Evolutionary conservation across 1,284 basidiomycete species (phyloP).

Genomic region (Irpex sp.): DNA sequence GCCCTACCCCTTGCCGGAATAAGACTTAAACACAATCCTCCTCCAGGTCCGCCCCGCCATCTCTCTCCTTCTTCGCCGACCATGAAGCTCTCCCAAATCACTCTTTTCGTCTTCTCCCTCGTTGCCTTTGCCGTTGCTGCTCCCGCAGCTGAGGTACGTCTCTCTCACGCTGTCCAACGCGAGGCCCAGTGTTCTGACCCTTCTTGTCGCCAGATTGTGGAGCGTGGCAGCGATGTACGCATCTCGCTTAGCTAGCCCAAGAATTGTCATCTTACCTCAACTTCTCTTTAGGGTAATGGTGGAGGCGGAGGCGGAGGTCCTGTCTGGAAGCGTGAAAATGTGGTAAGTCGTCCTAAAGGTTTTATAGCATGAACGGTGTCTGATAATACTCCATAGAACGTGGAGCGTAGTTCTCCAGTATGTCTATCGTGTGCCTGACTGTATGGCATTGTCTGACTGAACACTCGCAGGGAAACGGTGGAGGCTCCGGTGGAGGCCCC

Average conservation of each 20-base stretch:
- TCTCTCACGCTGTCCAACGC: not conserved
- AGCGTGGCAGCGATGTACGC: not conserved
- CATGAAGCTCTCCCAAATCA: constrained; percentile 23
- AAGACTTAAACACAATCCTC: constrained; percentile 3
- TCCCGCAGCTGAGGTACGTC: constrained; percentile 4
- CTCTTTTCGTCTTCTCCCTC: constrained; percentile 24
- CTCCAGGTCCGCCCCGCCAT: constrained; percentile 3
- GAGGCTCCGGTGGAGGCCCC: too few species aligned
- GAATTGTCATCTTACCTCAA: not conserved
- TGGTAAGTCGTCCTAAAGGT: not conserved
- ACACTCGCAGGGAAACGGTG: too few species aligned
- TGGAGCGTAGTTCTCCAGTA: too few species aligned
- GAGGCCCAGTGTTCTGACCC: not conserved
- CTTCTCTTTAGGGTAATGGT: not conserved
- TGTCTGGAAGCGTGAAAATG: not conserved
- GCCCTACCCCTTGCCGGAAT: not conserved
- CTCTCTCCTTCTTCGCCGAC: constrained; percentile 4
- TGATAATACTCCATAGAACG: too few species aligned
- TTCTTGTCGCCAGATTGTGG: not conserved
- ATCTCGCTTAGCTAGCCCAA: not conserved
- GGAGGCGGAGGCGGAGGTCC: not conserved
- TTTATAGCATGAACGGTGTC: not conserved
- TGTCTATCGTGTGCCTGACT: too few species aligned
- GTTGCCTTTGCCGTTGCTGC: constrained; percentile 21
- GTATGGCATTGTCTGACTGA: too few species aligned